A percentile compares a stretch with the other conserved stretches of the same genome.
Evolutionary conservation across 306 rosid species (phyloP).

Genomic region (Luffa acutangula): DNA sequence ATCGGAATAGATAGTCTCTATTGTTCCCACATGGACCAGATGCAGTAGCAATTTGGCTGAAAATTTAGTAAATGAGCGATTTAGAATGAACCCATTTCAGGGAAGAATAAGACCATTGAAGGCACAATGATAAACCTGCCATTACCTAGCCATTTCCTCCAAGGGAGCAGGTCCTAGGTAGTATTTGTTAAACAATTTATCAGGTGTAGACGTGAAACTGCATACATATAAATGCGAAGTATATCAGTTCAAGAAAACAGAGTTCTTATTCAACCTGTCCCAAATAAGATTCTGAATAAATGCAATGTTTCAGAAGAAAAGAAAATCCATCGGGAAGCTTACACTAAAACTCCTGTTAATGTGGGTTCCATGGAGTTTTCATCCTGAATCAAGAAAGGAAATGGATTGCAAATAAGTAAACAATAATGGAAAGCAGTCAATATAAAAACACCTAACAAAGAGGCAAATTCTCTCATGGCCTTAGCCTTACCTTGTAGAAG

Average conservation of each 20-base stretch:
- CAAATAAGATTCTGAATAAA: background rate
- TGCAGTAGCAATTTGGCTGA: constrained; percentile 95
- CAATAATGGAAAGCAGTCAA: background rate
- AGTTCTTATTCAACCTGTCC: background rate
- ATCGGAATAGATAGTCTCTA: constrained; percentile 62
- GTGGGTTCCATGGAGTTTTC: constrained; percentile 41
- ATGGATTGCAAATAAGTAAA: background rate
- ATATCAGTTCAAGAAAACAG: background rate
- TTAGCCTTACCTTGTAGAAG: constrained; percentile 29
- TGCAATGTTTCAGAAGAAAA: background rate
- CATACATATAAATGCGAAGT: background rate
- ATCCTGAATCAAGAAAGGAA: constrained; percentile 33
- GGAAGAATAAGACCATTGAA: background rate
- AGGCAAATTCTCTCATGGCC: background rate
- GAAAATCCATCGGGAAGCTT: constrained; percentile 19
- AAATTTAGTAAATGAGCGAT: background rate
- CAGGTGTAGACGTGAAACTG: constrained; percentile 91
- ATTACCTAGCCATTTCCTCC: constrained; percentile 86
- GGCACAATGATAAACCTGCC: background rate
- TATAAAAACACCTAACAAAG: background rate
- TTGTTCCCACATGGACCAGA: constrained; percentile 96
- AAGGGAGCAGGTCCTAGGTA: constrained; percentile 91
- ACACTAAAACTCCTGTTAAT: constrained; percentile 71
- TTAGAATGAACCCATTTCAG: background rate
- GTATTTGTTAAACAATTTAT: constrained; percentile 71